These are phyloP conservation scores for Ganoderma lingzhi DNA, from an alignment of 1,284 basidiomycete genomes.

Conservation along the genomic window DNA sequence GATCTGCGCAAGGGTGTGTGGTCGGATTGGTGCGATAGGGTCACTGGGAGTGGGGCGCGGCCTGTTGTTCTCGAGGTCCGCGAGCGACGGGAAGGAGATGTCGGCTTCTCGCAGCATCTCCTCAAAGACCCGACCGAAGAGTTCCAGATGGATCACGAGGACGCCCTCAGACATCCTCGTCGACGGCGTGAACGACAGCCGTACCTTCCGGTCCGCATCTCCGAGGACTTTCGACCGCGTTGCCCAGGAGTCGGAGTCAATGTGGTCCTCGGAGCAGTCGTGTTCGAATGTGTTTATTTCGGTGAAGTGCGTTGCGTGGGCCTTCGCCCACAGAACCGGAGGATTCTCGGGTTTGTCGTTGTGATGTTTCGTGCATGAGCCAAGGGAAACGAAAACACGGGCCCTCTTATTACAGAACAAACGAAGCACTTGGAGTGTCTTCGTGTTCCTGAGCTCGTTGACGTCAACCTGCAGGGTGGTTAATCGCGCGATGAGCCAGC, in stretches of 20 bases:
- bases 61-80: too few relatives aligned
- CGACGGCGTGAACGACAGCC: conserved; percentile 3
- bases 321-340: too few relatives aligned
- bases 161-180: too few relatives aligned
- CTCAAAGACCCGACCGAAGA: neutral
- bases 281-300: too few relatives aligned
- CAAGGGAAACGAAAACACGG: neutral
- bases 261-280: conserved; percentile 2
- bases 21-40: too few relatives aligned
- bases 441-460: neutral
- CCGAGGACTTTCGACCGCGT: neutral
- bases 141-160: neutral
- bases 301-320: too few relatives aligned
- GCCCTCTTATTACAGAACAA: neutral
- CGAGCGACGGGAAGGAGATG: too few relatives aligned
- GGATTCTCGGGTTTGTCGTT: too few relatives aligned
- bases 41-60: too few relatives aligned
- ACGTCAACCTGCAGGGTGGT: neutral
- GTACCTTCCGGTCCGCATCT: neutral
- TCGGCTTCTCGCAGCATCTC: neutral
- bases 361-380: too few relatives aligned
- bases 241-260: neutral
- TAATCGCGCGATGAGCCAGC: neutral
- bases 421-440: neutral
- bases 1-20: too few relatives aligned